Evolutionary conservation across 495 filamentous ascomycete species (phyloP).

Genomic region (Letharia columbiana): DNA sequence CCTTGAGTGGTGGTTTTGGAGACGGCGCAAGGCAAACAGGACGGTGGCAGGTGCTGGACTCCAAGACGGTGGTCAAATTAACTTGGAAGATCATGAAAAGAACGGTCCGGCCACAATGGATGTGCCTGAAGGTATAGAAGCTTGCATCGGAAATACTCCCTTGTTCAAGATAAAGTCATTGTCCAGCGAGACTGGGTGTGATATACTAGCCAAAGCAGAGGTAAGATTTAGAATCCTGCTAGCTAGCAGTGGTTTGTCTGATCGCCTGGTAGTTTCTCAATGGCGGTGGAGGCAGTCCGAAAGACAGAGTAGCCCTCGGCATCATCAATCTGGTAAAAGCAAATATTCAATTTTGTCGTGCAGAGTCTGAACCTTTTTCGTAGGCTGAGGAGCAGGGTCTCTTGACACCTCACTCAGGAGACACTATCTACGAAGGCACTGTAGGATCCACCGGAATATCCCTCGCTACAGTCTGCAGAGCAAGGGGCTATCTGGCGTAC

Average conservation of each 20-base stretch:
- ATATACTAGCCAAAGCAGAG: conserved; percentile 91
- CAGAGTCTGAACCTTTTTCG: background rate
- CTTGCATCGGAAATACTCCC: conserved; percentile 89
- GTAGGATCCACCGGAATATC: conserved; percentile 93
- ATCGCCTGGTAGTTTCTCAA: conserved; percentile 60
- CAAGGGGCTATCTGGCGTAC: conserved; percentile 81
- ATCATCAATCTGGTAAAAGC: conserved; percentile 63
- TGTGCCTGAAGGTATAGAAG: conserved; percentile 65
- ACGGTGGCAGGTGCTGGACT: conserved; percentile 14
- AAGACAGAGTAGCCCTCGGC: conserved; percentile 86
- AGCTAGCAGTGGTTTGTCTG: background rate
- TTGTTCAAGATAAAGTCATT: conserved; percentile 80
- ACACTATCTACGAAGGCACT: conserved; percentile 95
- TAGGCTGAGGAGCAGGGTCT: conserved; percentile 72
- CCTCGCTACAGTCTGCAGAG: conserved; percentile 76
- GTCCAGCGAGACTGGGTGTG: conserved; percentile 84
- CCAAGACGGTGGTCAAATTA: conserved; percentile 13
- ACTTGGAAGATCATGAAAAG: conserved; percentile 24
- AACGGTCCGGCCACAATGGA: background rate
- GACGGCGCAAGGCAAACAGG: conserved; percentile 26
- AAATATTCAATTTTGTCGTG: background rate
- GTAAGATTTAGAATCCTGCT: conserved; percentile 30
- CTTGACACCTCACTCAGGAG: conserved; percentile 70
- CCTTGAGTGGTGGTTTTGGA: conserved; percentile 52
- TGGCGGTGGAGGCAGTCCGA: conserved; percentile 89